Base-by-base conservation (phyloP, 257 asterid genomes). In the Petunia axillaris region DNA sequence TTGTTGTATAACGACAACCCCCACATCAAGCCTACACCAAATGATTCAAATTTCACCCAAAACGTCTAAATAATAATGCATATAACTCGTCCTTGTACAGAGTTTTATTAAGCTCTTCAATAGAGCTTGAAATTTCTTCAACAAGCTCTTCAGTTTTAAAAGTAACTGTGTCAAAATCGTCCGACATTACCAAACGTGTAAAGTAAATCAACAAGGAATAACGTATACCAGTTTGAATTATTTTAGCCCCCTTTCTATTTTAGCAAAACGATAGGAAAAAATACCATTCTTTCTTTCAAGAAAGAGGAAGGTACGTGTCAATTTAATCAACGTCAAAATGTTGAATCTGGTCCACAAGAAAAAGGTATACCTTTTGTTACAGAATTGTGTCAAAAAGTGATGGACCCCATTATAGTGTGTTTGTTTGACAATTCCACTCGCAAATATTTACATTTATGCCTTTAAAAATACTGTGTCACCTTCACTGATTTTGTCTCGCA, bases 401-500 rank as follows among this genome's bases (percentile, higher is more conserved):
- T 11, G 44, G 71, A 25, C 25, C 25, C 25, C 25, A 25, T 58
- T 58, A 1, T 58, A 11, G n/a, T 73, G 58, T 5, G 6, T 50
- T 74, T 63, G 38, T 64, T 63, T 44, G 55, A 15, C 75, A 25
- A 43, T 48, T 43, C 37, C 41, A 64, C 81, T 25, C 36, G 16
- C 35, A 65, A 68, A 55, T 39, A 6, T 38, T 9, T 4, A 4
- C 14, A 65, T 38, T 52, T 50, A 48, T 62, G 14, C 4, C 3
- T 64, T 8, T 57, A 64, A 16, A 37, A 48, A 48, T 48, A 48
- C 62, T 41, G 5, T 11, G 70, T 76, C 55, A 16, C 70, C 60
- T 37, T 76, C 58, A 14, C 48, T 57, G 7, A 10, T 48, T 57
- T 57, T 80, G 63, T 70, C 58, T 14, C 8, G 62, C 83, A 43